Conservation (phyloP, 2,329 filamentous ascomycete species). For the Aspergillus novoparasiticus region DNA sequence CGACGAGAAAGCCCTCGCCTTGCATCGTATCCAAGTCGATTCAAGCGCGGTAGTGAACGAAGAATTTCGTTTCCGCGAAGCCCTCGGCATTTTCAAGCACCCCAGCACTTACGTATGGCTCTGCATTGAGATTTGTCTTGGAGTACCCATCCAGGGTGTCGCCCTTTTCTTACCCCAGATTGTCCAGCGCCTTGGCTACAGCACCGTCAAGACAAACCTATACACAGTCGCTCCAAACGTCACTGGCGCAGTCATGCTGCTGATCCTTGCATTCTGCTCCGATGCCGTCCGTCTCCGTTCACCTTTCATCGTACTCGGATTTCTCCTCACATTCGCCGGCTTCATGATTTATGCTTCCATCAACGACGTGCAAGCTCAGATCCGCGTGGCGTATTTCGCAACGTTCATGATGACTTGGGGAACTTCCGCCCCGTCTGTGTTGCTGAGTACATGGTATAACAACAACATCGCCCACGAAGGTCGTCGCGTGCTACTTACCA, state of each 20-base stretch:
- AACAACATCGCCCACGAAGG: conserved; percentile 81
- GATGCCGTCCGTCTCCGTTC: conserved; percentile 69
- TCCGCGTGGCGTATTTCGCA: conserved; percentile 73
- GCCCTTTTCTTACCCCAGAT: conserved; percentile 63
- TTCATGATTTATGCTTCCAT: conserved; percentile 79
- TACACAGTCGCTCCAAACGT: conserved; percentile 82
- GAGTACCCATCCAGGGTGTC: conserved; percentile 61
- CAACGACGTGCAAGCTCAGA: conserved; percentile 59
- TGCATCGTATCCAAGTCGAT: conserved; percentile 74
- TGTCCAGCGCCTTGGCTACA: conserved; percentile 55
- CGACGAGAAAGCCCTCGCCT: conserved; percentile 69
- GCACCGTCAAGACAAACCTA: conserved; percentile 70
- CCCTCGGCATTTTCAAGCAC: conserved; percentile 56
- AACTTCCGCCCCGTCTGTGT: conserved; percentile 71
- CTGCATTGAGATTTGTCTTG: conserved; percentile 60
- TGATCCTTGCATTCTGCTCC: conserved; percentile 71
- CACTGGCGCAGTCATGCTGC: conserved; percentile 70
- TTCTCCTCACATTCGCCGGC: conserved; percentile 72
- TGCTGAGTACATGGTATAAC: conserved; percentile 72
- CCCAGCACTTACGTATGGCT: conserved; percentile 58
- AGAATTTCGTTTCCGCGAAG: conserved; percentile 55
- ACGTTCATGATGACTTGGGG: conserved; percentile 85
- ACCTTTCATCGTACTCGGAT: conserved; percentile 74
- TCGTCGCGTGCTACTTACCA: conserved; percentile 69
- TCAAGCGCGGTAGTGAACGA: conserved; percentile 66